Evolutionary conservation across 257 asterid species (phyloP).

Genomic region (Cynanchum wilfordii): DNA sequence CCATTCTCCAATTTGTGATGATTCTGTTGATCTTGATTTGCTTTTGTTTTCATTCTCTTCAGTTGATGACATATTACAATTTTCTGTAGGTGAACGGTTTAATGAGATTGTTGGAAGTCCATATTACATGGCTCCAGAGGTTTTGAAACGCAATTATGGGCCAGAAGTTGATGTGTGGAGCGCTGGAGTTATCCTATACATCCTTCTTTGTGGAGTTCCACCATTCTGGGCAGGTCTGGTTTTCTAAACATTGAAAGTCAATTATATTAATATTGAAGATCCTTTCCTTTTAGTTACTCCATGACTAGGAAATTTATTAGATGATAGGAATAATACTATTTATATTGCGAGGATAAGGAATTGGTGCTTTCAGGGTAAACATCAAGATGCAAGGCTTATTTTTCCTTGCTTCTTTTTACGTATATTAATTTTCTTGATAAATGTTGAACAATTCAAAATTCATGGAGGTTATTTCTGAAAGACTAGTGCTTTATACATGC

Average conservation of each 20-base stretch:
- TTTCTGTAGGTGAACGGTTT: conserved; percentile 9
- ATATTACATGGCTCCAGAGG: conserved; percentile 31
- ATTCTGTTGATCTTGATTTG: neutral
- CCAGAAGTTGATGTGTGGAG: conserved; percentile 75
- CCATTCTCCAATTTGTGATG: neutral
- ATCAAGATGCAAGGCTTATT: neutral
- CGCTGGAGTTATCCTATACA: conserved; percentile 67
- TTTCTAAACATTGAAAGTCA: neutral
- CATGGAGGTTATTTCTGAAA: neutral
- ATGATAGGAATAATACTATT: neutral
- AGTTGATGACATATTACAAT: neutral
- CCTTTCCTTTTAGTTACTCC: neutral
- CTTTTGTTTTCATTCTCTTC: neutral
- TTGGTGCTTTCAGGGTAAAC: neutral
- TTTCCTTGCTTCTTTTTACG: neutral
- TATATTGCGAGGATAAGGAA: neutral
- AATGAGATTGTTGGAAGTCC: conserved; percentile 23
- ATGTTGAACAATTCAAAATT: neutral
- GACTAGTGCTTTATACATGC: neutral
- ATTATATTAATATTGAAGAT: neutral
- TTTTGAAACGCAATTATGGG: conserved; percentile 63
- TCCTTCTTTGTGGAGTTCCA: conserved; percentile 72
- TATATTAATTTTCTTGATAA: neutral
- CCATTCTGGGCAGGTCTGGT: conserved; percentile 77
- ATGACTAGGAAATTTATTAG: neutral